A percentile compares a stretch with the other conserved stretches of the same genome.
Conservation (phyloP, 257 asterid species). For the Anisodus tanguticus region DNA sequence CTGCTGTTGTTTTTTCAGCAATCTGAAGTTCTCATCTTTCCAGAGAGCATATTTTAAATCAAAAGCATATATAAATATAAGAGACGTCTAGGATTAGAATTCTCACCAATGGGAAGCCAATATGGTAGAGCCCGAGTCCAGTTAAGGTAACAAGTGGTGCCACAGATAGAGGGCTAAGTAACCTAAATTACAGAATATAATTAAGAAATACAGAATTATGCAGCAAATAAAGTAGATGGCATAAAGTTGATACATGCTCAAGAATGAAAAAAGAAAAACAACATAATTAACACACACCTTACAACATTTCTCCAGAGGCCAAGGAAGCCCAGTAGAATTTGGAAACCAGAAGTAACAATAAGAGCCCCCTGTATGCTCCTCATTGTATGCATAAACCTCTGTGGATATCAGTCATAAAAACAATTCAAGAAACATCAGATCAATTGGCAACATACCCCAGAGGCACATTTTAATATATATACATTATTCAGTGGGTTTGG, state of each 20-base stretch:
- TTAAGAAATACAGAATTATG: neutral
- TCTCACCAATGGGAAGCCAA: conserved; percentile 78
- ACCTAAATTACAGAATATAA: conserved; percentile 42
- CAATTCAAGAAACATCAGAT: neutral
- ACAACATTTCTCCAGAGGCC: conserved; percentile 77
- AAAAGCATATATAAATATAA: neutral
- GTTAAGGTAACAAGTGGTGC: conserved; percentile 70
- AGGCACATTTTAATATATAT: too few species aligned
- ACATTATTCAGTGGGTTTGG: too few species aligned
- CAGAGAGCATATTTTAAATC: neutral
- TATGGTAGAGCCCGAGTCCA: conserved; percentile 75
- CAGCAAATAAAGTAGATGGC: neutral
- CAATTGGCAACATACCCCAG: too few species aligned
- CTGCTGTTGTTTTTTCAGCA: neutral
- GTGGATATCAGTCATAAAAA: conserved; percentile 24
- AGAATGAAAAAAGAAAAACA: neutral
- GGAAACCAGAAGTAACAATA: conserved; percentile 63
- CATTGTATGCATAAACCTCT: conserved; percentile 76
- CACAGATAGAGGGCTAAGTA: conserved; percentile 67
- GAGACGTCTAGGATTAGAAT: neutral
- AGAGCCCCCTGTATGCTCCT: conserved; percentile 80
- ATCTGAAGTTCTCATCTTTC: neutral
- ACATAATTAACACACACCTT: conserved; percentile 47
- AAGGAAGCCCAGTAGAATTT: conserved; percentile 63
- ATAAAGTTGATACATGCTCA: neutral